Evolutionary conservation across 148 eudicot genomes (phyloP).

Genomic region (Mesembryanthemum crystallinum): DNA sequence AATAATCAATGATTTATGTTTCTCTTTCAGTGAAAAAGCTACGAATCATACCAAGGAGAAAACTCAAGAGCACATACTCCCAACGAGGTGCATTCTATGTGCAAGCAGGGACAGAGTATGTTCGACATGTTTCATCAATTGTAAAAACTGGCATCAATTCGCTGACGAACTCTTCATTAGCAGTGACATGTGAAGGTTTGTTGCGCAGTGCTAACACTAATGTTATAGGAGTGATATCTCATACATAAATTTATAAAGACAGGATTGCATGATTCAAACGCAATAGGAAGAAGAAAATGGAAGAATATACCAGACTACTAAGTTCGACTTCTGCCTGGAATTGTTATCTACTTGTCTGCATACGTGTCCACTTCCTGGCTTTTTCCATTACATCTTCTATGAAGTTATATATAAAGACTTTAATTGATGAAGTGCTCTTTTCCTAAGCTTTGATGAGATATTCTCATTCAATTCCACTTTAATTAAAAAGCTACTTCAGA

Average conservation of each 20-base stretch:
- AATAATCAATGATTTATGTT: neutral
- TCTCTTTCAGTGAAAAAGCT: constrained; percentile 66
- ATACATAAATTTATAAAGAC: neutral
- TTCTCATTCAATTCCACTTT: neutral
- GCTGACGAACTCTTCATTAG: constrained; percentile 45
- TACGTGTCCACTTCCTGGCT: neutral
- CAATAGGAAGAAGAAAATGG: neutral
- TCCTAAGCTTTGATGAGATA: neutral
- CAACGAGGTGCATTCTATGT: constrained; percentile 56
- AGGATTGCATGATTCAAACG: constrained; percentile 3
- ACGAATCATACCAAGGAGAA: constrained; percentile 63
- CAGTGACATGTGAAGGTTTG: constrained; percentile 66
- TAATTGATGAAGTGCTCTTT: neutral
- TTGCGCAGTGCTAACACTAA: neutral
- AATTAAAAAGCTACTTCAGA: neutral
- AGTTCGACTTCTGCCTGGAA: neutral
- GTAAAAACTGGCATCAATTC: constrained; percentile 68
- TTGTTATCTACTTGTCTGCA: neutral
- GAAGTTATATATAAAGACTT: neutral
- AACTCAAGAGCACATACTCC: constrained; percentile 61
- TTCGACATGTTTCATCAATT: constrained; percentile 64
- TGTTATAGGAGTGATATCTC: neutral
- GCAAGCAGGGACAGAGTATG: constrained; percentile 76
- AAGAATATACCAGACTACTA: neutral
- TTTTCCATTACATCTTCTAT: neutral